Evolutionary conservation across 352 stramenopile genomes (phyloP).

Genomic region (Globisporangium spiculum): DNA sequence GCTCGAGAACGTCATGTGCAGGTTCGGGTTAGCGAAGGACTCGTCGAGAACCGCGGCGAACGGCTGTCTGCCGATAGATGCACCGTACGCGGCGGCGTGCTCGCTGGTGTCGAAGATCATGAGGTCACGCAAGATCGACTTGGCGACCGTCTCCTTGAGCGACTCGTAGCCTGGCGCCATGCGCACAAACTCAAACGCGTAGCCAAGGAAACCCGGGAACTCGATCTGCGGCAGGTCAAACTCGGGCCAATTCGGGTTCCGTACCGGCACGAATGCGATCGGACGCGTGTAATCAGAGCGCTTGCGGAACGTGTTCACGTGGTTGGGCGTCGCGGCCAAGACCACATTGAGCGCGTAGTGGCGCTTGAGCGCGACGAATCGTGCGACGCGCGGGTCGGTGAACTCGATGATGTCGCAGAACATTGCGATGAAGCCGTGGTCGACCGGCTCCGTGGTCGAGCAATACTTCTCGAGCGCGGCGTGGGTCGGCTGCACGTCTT

Average conservation of each 20-base stretch:
- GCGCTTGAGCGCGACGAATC: slow-evolving; percentile 52
- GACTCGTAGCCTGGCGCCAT: slow-evolving; percentile 56
- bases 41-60: slow-evolving; percentile 48
- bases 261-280: slow-evolving; percentile 65
- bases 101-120: slow-evolving; percentile 67
- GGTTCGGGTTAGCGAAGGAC: slow-evolving; percentile 9
- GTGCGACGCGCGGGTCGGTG: slow-evolving; percentile 43
- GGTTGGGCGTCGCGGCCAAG: slow-evolving; percentile 46
- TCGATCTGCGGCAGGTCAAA: slow-evolving; percentile 42
- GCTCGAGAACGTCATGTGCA: slow-evolving; percentile 56
- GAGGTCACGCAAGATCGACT: slow-evolving; percentile 73
- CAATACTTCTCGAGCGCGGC: slow-evolving; percentile 56
- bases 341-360: slow-evolving; percentile 66
- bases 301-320: slow-evolving; percentile 63
- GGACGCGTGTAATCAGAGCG: slow-evolving; percentile 42
- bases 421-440: slow-evolving; percentile 74
- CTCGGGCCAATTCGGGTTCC: slow-evolving; percentile 67
- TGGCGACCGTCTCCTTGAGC: slow-evolving; percentile 63
- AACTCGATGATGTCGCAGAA: slow-evolving; percentile 80
- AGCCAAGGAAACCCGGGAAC: slow-evolving; percentile 60
- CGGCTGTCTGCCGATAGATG: slow-evolving; percentile 27
- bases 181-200: slow-evolving; percentile 63
- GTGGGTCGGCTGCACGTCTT: slow-evolving; percentile 33
- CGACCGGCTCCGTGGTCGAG: slow-evolving; percentile 27
- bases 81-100: slow-evolving; percentile 43